These are phyloP conservation scores for Penicillium sp. DNA, from an alignment of 2,329 filamentous ascomycete genomes.

Conservation along the genomic window DNA sequence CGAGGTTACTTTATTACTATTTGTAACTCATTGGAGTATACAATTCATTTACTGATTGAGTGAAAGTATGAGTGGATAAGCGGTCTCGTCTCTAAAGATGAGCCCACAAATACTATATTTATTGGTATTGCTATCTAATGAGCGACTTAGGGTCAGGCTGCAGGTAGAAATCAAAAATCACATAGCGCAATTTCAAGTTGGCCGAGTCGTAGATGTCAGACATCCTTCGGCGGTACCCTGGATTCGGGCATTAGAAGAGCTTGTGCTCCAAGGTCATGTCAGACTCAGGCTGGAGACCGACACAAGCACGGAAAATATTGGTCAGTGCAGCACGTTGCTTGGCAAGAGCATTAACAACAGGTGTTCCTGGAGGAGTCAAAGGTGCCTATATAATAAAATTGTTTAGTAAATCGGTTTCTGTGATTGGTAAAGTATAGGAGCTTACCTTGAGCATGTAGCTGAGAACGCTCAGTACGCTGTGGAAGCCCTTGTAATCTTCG, in stretches of 20 bases:
- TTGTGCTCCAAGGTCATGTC: conserved; percentile 99
- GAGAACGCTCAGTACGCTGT: conserved; percentile 92
- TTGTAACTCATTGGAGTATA: no score
- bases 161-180: conserved; percentile 1
- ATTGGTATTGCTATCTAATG: conserved; percentile 8
- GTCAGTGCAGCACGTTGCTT: conserved; percentile 93
- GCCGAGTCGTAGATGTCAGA: neutral
- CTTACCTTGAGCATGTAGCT: conserved; percentile 91
- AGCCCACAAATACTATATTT: neutral
- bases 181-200: neutral
- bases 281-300: conserved; percentile 93
- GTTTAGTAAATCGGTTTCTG: neutral
- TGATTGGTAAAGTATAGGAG: neutral
- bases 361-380: conserved; percentile 87
- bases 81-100: neutral
- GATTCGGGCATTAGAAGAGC: conserved; percentile 55
- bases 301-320: conserved; percentile 98
- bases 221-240: no score
- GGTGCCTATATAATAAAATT: conserved; percentile 61
- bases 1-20: neutral
- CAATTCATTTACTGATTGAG: neutral
- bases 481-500: conserved; percentile 84
- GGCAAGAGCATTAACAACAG: conserved; percentile 88
- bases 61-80: neutral
- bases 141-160: conserved; percentile 13